A percentile compares a stretch with the other conserved stretches of the same genome.
phyloP scores from a whole-genome alignment of 495 filamentous ascomycete genomes.

The Podospora sp. region DNA sequence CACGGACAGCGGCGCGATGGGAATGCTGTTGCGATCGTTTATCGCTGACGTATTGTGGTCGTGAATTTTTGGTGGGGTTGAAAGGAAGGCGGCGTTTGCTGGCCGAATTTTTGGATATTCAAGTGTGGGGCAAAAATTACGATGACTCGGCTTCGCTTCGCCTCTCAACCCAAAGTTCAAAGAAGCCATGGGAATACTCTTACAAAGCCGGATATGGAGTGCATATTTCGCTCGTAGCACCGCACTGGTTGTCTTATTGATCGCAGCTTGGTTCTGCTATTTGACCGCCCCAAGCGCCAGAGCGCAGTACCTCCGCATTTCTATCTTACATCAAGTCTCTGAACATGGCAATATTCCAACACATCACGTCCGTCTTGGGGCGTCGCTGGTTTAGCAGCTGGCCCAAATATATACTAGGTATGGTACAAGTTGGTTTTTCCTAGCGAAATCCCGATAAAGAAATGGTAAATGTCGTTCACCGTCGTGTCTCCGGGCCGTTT shows the following conservation, averaged over 20 bases:
- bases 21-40: slow-evolving; percentile 13
- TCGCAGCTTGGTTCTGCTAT: neutral
- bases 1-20: slow-evolving; percentile 15
- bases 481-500: slow-evolving; percentile 1
- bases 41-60: slow-evolving; percentile 6
- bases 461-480: slow-evolving; percentile 8
- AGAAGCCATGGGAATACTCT: neutral
- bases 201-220: neutral
- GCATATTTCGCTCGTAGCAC: neutral
- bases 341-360: neutral
- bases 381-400: neutral
- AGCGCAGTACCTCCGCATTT: neutral
- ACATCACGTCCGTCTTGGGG: neutral
- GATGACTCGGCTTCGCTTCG: slow-evolving; percentile 11
- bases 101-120: slow-evolving; percentile 40
- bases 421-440: slow-evolving; percentile 14
- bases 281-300: neutral
- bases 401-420: slow-evolving; percentile 12
- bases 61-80: slow-evolving; percentile 36
- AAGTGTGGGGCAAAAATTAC: slow-evolving; percentile 42
- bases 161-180: neutral
- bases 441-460: slow-evolving; percentile 1
- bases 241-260: neutral
- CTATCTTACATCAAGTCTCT: neutral
- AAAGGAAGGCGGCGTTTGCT: slow-evolving; percentile 14